Conservation (phyloP, 257 asterid genomes). For the Przewalskia tangutica region DNA sequence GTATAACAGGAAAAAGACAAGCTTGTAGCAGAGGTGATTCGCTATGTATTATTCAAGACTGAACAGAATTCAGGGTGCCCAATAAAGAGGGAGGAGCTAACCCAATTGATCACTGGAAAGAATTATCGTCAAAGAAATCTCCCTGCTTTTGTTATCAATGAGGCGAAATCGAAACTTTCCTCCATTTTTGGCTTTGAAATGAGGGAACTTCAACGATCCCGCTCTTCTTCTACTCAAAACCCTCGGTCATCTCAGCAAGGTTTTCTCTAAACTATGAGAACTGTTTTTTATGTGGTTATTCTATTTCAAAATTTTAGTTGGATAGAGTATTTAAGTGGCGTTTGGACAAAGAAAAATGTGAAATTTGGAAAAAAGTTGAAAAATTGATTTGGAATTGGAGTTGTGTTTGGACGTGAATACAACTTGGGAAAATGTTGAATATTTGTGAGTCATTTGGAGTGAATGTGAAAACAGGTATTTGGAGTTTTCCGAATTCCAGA, state of each 20-base stretch:
- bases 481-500: too few relatives aligned
- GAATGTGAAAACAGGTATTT: too few relatives aligned
- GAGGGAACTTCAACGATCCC: constrained; percentile 75
- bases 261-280: neutral
- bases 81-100: constrained; percentile 71
- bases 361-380: too few relatives aligned
- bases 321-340: too few relatives aligned
- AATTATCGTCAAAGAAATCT: constrained; percentile 60
- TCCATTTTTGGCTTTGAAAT: constrained; percentile 72
- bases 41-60: constrained; percentile 65
- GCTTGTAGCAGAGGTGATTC: constrained; percentile 72
- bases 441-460: too few relatives aligned
- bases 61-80: constrained; percentile 84
- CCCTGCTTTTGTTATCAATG: constrained; percentile 65
- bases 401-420: too few relatives aligned
- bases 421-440: too few relatives aligned
- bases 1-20: constrained; percentile 68
- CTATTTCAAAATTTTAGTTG: too few relatives aligned
- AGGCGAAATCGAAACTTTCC: constrained; percentile 59
- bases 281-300: neutral
- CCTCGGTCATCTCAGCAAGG: constrained; percentile 16
- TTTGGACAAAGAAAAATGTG: too few relatives aligned
- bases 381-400: too few relatives aligned
- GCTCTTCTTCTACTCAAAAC: constrained; percentile 26
- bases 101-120: constrained; percentile 58